These are phyloP conservation scores for Rhynchosporium graminicola DNA, from an alignment of 2,329 filamentous ascomycete genomes.

Conservation along the genomic window DNA sequence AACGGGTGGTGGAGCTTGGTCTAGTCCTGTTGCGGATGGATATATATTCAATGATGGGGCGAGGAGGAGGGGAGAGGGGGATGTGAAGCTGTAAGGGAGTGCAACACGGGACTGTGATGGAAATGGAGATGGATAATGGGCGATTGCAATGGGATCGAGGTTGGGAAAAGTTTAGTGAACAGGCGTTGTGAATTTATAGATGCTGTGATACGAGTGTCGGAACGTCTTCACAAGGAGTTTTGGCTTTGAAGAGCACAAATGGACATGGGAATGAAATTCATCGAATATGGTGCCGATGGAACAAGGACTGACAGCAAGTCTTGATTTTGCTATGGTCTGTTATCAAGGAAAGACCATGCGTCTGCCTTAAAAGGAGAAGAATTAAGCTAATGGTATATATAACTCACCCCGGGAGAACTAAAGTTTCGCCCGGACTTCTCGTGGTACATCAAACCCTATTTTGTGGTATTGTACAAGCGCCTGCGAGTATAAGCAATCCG, in stretches of 20 bases:
- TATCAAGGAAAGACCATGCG: not conserved
- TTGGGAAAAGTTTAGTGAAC: not conserved
- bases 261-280: too few relatives aligned
- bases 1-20: slow-evolving; percentile 32
- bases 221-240: too few relatives aligned
- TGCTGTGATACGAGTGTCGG: too few relatives aligned
- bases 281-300: too few relatives aligned
- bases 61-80: slow-evolving; percentile 33
- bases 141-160: not conserved
- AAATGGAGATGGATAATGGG: not conserved
- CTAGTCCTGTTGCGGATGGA: slow-evolving; percentile 58
- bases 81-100: slow-evolving; percentile 35
- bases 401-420: not conserved
- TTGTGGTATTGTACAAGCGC: slow-evolving; percentile 11
- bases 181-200: not conserved
- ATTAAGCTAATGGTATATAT: slow-evolving; percentile 22
- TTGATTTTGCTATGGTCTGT: too few relatives aligned
- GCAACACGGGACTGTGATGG: not conserved
- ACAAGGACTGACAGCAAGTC: too few relatives aligned
- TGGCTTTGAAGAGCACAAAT: too few relatives aligned
- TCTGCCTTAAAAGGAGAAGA: not conserved
- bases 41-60: slow-evolving; percentile 57
- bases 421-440: not conserved
- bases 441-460: not conserved
- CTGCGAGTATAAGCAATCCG: not conserved